Evolutionary conservation across 2,329 filamentous ascomycete species (phyloP), one percentile per base, ranked within the genome.

Genomic region (Aspergillus sp.): DNA sequence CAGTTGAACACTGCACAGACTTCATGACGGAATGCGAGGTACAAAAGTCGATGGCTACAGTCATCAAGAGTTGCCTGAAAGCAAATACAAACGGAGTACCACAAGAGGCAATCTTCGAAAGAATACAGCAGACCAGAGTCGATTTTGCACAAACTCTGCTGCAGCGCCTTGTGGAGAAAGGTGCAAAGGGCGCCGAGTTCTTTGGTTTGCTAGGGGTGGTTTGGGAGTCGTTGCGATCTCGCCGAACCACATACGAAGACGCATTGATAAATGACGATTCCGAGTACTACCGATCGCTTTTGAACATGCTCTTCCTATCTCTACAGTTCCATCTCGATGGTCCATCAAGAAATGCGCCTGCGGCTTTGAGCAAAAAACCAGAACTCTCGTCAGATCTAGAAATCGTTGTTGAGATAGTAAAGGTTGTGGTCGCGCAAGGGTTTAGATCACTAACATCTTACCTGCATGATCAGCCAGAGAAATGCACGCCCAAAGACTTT

Each of bases 241-340:
- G 84, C 11, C 81, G 82, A 57, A 74, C 81, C 7, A 84, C 86
- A 47, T 90, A 89, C 66, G 87, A 89, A 62, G 79, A 81, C 54
- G 85, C 85, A 0, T 80, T 88, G 59, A 79, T 81, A 4, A 81
- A 81, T 57, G 81, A 85, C 17, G 82, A 87, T 65, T 87, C 81
- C 8, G 80, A 85, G 38, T 94, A 97, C 72, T 96, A 96, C 76
- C 90, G 95, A 53, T 90, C 89, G 0, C 85, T 97, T 9, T 83
- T 98, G 19, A 92, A 91, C 71, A 87, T 94, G 3, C 84, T 99
- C 5, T 97, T 95, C 72, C 87, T 98, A 51, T 85, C 91, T 0
- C 82, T 98, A 28, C 88, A 86, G 78, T 75, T 81, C 68, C 80
- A 82, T 61, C 64, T 77, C 46, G 71, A 74, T 19, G 69, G 71